Base-by-base conservation (phyloP, 768 basidiomycete species). In the Pleurotus tuber-regium region DNA sequence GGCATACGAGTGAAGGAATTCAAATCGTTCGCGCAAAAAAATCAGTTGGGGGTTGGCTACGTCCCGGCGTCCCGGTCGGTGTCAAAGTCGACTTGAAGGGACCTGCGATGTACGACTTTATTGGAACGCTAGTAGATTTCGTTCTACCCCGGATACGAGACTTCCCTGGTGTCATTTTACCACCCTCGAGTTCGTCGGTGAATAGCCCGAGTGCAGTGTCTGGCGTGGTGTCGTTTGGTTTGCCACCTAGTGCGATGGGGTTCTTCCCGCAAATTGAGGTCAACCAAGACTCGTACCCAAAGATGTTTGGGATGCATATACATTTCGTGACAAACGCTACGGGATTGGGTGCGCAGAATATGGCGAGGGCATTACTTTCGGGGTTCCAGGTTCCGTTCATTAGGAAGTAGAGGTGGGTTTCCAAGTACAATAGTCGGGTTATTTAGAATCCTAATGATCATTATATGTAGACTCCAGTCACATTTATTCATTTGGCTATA, bases 261-360 rank as follows among this genome's bases (percentile, higher is more conserved):
- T 78, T 95, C 59, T 99, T 98, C 75, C 96, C 96, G 1, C 91
- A 96, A 70, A 88, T 98, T 51, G 96, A 98, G 71, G 86, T 93
- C 67, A 97, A 97, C 65, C 68, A 88, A 36, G 95, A 98, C 62
- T 70, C 89, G 24, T 99, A 98, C 65, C 92, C 93, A 4, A 82
- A 80, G 57, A 65, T 82, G 40, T 87, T 86, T 61, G 96, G 96
- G 16, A 91, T 99, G 82, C 90, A 98, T 63, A 84, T 99, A 30
- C 90, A 95, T 65, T 94, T 96, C 64, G 77, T 94, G 52, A 98
- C 96, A 18, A 92, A 88, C 63, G 89, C 90, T 4, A 74, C 76
- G 39, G 96, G 96, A 0, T 69, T 84, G n/a, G 92, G 92, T 10
- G 95, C 95, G 5, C 90, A 97, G 71, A 89, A 94, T 64, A 77